phyloP scores from a whole-genome alignment of 768 basidiomycete genomes.

The Mycena vulgaris region DNA sequence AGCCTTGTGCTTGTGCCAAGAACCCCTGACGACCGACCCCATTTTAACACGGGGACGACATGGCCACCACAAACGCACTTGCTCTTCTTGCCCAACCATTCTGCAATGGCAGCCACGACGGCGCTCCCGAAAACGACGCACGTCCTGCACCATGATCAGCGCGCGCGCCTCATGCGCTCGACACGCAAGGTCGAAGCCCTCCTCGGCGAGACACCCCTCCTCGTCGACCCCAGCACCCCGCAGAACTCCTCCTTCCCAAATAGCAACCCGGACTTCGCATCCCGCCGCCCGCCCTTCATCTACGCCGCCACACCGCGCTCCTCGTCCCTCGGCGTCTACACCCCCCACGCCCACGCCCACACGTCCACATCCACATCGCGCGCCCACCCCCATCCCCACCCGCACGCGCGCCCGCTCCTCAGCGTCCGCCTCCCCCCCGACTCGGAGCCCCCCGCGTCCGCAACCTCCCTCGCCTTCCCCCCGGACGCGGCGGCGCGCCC shows the following conservation, averaged over 20 bases:
- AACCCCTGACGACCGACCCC: too few species aligned
- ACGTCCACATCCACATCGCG: neutral
- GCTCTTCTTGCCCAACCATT: too few species aligned
- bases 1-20: too few species aligned
- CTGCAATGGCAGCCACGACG: too few species aligned
- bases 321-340: slow-evolving; percentile 6
- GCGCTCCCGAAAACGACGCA: slow-evolving; percentile 6
- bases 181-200: slow-evolving; percentile 57
- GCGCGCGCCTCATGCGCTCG: slow-evolving; percentile 52
- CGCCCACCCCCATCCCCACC: too few species aligned
- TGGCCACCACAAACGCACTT: too few species aligned
- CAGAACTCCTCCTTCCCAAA: neutral
- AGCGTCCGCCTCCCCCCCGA: neutral
- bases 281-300: neutral
- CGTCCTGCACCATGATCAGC: slow-evolving; percentile 12
- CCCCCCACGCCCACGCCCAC: neutral
- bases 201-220: slow-evolving; percentile 48
- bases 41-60: too few species aligned
- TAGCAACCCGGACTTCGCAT: neutral
- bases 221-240: slow-evolving; percentile 24
- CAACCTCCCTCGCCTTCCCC: neutral
- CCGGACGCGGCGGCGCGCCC: neutral
- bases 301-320: slow-evolving; percentile 13
- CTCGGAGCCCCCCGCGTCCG: neutral
- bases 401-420: slow-evolving; percentile 10